Evolutionary conservation across 148 eudicot genomes (phyloP).

Genomic region (Vaccinium corymbosum): DNA sequence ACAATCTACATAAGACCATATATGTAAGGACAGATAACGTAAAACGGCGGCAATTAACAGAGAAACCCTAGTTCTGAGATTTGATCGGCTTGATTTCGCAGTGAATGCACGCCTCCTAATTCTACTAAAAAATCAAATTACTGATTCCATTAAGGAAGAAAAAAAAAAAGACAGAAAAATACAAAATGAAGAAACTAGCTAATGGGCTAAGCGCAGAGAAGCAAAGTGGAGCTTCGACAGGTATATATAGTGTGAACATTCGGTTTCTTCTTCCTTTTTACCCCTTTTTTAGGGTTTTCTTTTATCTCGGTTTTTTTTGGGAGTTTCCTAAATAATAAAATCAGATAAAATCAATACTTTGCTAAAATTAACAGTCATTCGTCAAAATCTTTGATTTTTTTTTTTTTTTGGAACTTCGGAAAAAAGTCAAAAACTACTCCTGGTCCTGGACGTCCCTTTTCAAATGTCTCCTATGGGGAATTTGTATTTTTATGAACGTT

Average conservation of each 20-base stretch:
- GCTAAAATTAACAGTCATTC: too few relatives aligned
- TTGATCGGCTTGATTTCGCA: conserved; percentile 4
- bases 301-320: not conserved
- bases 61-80: conserved; percentile 17
- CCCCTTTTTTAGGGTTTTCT: not conserved
- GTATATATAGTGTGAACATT: not conserved
- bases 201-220: conserved; percentile 11
- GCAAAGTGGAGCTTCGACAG: not conserved
- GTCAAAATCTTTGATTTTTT: too few relatives aligned
- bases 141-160: not conserved
- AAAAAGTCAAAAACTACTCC: too few relatives aligned
- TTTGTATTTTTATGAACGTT: too few relatives aligned
- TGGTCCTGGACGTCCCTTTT: too few relatives aligned
- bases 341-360: too few relatives aligned
- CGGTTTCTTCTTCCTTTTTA: not conserved
- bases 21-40: not conserved
- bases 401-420: too few relatives aligned
- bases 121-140: not conserved
- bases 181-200: not conserved
- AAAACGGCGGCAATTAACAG: conserved; percentile 27
- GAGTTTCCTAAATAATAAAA: too few relatives aligned
- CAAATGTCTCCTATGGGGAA: too few relatives aligned
- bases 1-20: not conserved
- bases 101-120: conserved; percentile 24
- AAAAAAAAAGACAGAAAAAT: not conserved